These are phyloP conservation scores for Termitomyces sp. DNA, from an alignment of 768 basidiomycete genomes.

Conservation along the genomic window DNA sequence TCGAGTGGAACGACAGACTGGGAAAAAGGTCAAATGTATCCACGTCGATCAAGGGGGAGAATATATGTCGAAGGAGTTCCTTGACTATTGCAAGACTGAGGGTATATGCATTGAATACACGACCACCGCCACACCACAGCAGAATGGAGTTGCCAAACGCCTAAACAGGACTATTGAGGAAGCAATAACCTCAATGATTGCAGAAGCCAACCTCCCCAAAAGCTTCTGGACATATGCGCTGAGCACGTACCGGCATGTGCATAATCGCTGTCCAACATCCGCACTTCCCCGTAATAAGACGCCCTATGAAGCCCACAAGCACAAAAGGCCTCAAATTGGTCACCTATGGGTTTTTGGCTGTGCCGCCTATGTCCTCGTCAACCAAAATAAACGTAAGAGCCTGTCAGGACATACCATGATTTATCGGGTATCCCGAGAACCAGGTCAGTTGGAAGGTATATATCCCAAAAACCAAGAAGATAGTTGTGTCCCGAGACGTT, in stretches of 20 bases:
- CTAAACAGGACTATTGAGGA: constrained; percentile 33
- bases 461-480: constrained; percentile 18
- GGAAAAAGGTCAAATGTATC: not conserved
- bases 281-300: not conserved
- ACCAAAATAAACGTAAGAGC: constrained; percentile 24
- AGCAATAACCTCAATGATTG: constrained; percentile 14
- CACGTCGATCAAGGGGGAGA: not conserved
- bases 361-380: constrained; percentile 28
- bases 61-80: not conserved
- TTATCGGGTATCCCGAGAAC: constrained; percentile 26
- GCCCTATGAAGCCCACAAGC: not conserved
- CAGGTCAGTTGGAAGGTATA: constrained; percentile 27
- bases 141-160: constrained; percentile 42
- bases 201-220: constrained; percentile 3
- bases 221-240: constrained; percentile 7
- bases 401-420: constrained; percentile 19
- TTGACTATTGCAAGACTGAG: not conserved
- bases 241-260: constrained; percentile 1
- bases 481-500: constrained; percentile 20
- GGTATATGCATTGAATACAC: not conserved
- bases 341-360: constrained; percentile 31
- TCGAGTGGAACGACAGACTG: not conserved
- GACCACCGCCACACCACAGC: constrained; percentile 15
- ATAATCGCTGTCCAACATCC: not conserved
- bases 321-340: not conserved